Conservation (phyloP, 108 stramenopile genomes). For the Nannochloropsis gaditana region DNA sequence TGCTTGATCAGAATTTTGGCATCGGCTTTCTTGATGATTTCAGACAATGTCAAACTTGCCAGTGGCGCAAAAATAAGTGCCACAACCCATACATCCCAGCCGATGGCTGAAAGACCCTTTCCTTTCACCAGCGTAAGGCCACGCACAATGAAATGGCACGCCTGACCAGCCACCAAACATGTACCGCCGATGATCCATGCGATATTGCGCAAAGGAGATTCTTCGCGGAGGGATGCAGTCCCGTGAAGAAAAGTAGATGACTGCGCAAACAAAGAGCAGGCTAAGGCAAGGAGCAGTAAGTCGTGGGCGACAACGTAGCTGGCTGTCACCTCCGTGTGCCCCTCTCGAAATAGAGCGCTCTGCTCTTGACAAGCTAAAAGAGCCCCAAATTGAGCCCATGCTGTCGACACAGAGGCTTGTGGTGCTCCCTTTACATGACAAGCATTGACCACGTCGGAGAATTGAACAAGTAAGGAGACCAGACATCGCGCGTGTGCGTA, state of each 20-base stretch:
- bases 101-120: not conserved
- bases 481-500: conserved; percentile 6
- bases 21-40: not conserved
- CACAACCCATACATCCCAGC: conserved; percentile 21
- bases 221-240: not conserved
- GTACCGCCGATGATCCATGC: not conserved
- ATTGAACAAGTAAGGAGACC: not conserved
- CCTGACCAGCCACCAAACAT: not conserved
- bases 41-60: not conserved
- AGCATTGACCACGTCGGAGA: not conserved
- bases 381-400: not conserved
- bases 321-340: not conserved
- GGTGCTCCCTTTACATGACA: not conserved
- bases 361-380: not conserved
- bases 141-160: not conserved
- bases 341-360: not conserved
- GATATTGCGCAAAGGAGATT: not conserved
- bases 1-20: conserved; percentile 22
- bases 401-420: not conserved
- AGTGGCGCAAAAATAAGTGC: conserved; percentile 13
- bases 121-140: not conserved
- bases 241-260: not conserved
- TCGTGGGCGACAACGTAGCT: not conserved
- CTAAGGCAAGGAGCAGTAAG: not conserved
- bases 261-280: not conserved